Conservation (phyloP, 1,284 basidiomycete species). For the Microbotryomycetes sp. region DNA sequence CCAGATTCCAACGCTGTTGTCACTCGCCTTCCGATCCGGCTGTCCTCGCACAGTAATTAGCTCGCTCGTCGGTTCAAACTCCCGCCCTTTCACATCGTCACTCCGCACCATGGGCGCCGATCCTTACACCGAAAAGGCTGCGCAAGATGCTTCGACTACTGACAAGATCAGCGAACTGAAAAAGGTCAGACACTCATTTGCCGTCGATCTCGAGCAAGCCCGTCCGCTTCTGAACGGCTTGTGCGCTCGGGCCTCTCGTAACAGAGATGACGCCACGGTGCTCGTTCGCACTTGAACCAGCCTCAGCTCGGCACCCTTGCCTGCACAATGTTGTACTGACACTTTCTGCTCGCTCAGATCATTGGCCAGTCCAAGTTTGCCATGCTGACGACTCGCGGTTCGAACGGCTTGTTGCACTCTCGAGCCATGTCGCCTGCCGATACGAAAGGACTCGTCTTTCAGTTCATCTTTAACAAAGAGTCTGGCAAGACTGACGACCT, state of each 20-base stretch:
- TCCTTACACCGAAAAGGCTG: constrained; percentile 32
- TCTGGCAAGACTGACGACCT: constrained; percentile 42
- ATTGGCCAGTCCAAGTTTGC: constrained; percentile 43
- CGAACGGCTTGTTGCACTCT: constrained; percentile 68
- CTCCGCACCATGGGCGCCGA: constrained; percentile 8
- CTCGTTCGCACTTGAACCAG: too few species aligned
- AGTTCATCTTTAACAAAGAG: constrained; percentile 69
- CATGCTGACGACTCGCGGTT: constrained; percentile 72
- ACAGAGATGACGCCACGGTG: too few species aligned
- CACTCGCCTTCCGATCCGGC: background rate
- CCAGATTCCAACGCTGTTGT: background rate
- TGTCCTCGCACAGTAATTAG: background rate
- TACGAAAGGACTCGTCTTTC: constrained; percentile 43
- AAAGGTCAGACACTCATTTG: background rate
- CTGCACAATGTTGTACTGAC: too few species aligned
- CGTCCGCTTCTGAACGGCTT: too few species aligned
- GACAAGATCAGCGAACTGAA: constrained; percentile 20
- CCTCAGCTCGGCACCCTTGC: too few species aligned
- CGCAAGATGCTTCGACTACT: constrained; percentile 13
- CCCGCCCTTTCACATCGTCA: too few species aligned
- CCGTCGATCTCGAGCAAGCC: background rate
- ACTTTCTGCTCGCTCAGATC: constrained; percentile 9
- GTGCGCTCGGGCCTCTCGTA: too few species aligned
- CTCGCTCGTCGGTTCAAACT: too few species aligned
- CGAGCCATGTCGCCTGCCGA: constrained; percentile 50